Evolutionary conservation across 1,139 yeast genomes (phyloP).

Genomic region (Debaryomyces subglobosus): DNA sequence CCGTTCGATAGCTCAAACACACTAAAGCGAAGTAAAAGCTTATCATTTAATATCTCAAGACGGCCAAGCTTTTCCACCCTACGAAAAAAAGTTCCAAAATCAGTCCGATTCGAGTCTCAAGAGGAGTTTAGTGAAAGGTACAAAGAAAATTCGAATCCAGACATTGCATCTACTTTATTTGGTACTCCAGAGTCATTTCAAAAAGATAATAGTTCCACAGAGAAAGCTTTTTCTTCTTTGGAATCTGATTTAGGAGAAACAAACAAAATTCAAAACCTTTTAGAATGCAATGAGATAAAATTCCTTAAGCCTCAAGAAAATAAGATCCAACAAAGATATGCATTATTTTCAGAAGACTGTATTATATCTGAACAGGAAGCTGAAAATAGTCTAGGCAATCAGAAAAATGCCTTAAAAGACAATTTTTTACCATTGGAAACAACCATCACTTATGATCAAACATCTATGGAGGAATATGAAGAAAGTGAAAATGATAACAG

Average conservation of each 20-base stretch:
- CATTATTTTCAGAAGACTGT: constrained; percentile 9
- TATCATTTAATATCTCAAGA: constrained; percentile 9
- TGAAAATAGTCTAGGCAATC: neutral
- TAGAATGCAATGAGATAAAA: constrained; percentile 7
- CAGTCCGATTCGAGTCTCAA: constrained; percentile 11
- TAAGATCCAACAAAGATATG: constrained; percentile 10
- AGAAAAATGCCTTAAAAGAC: neutral
- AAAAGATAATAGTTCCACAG: constrained; percentile 2
- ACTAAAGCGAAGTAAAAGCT: constrained; percentile 13
- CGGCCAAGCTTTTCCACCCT: constrained; percentile 13
- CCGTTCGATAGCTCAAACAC: constrained; percentile 12
- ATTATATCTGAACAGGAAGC: neutral
- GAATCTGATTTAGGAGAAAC: constrained; percentile 8
- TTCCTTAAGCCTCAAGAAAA: constrained; percentile 11
- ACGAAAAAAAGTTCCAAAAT: constrained; percentile 9
- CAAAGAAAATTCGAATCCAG: neutral
- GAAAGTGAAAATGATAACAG: neutral
- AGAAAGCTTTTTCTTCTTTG: constrained; percentile 9
- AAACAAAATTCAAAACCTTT: neutral
- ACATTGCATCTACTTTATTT: neutral
- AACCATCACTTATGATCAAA: neutral
- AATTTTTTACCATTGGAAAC: neutral
- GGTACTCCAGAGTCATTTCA: neutral
- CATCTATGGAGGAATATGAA: neutral
- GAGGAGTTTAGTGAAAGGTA: neutral